Percentiles rank a stretch among this genome's conserved stretches.
phyloP scores from a whole-genome alignment of 2,329 filamentous ascomycete genomes.

The Xylariaceae sp. region DNA sequence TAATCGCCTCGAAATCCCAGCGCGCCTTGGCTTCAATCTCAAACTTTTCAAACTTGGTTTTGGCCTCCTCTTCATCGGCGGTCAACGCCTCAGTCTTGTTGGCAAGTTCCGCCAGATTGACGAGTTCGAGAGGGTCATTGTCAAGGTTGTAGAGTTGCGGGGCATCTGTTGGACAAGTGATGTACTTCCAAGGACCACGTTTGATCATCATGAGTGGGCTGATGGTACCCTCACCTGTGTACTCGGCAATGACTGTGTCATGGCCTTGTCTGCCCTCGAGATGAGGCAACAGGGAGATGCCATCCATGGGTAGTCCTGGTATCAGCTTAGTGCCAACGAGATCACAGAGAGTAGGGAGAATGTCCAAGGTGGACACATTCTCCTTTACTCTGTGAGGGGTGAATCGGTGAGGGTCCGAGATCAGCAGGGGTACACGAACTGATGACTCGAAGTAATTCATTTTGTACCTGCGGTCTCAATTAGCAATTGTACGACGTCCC shows the following conservation, averaged over 20 bases:
- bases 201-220: slow-evolving; percentile 92
- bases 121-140: slow-evolving; percentile 69
- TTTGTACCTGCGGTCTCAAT: slow-evolving; percentile 57
- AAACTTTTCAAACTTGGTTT: slow-evolving; percentile 58
- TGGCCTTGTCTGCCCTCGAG: slow-evolving; percentile 61
- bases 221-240: slow-evolving; percentile 88
- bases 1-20: slow-evolving; percentile 80
- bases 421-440: slow-evolving; percentile 79
- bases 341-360: slow-evolving; percentile 83
- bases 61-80: slow-evolving; percentile 42
- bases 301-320: slow-evolving; percentile 75
- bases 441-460: slow-evolving; percentile 96
- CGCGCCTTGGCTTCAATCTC: slow-evolving; percentile 64
- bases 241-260: slow-evolving; percentile 90
- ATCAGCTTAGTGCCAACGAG: slow-evolving; percentile 68
- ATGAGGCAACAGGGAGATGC: slow-evolving; percentile 74
- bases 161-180: slow-evolving; percentile 77
- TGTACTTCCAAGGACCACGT: slow-evolving; percentile 83
- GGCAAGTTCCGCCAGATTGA: slow-evolving; percentile 58
- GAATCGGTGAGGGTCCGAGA: slow-evolving; percentile 75
- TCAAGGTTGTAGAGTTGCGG: slow-evolving; percentile 79
- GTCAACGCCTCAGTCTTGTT: slow-evolving; percentile 36
- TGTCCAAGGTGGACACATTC: slow-evolving; percentile 87
- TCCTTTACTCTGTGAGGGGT: slow-evolving; percentile 68
- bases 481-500: background rate